Evolutionary conservation across 768 basidiomycete species (phyloP).

Genomic region (Mycena chlorophos): DNA sequence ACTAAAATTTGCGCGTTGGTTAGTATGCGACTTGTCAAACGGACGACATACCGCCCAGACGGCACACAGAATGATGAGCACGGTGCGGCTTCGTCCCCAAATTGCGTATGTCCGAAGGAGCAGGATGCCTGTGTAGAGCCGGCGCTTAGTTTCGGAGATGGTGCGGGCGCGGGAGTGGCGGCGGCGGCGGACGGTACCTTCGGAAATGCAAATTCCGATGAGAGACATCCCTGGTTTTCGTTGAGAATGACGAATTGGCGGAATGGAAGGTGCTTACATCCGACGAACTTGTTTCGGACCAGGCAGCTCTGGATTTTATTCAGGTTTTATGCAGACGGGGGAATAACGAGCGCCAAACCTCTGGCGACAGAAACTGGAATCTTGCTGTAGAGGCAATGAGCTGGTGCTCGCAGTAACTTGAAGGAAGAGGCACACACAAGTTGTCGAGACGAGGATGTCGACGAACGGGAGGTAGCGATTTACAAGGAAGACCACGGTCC

Average conservation of each 20-base stretch:
- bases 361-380: conserved; percentile 14
- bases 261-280: conserved; percentile 19
- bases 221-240: conserved; percentile 34
- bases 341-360: conserved; percentile 3
- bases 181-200: conserved; percentile 25
- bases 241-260: conserved; percentile 6
- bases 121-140: conserved; percentile 35
- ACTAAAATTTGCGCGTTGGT: not conserved
- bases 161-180: not conserved
- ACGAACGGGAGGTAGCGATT: conserved; percentile 36
- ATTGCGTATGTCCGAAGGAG: conserved; percentile 47
- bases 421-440: conserved; percentile 13
- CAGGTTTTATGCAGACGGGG: not conserved
- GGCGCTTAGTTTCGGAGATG: not conserved
- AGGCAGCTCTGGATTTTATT: conserved; percentile 4
- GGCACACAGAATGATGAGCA: conserved; percentile 33
- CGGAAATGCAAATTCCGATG: conserved; percentile 38
- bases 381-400: not conserved
- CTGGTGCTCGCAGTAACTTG: not conserved
- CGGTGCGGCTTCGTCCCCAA: conserved; percentile 39
- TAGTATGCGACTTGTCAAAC: not conserved
- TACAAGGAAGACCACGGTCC: conserved; percentile 27
- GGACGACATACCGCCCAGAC: conserved; percentile 26
- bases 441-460: conserved; percentile 27
- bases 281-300: conserved; percentile 8